Percentiles rank a stretch among this genome's conserved stretches.
Evolutionary conservation across 768 basidiomycete species (phyloP).

Genomic region (Pleurotus platypus): DNA sequence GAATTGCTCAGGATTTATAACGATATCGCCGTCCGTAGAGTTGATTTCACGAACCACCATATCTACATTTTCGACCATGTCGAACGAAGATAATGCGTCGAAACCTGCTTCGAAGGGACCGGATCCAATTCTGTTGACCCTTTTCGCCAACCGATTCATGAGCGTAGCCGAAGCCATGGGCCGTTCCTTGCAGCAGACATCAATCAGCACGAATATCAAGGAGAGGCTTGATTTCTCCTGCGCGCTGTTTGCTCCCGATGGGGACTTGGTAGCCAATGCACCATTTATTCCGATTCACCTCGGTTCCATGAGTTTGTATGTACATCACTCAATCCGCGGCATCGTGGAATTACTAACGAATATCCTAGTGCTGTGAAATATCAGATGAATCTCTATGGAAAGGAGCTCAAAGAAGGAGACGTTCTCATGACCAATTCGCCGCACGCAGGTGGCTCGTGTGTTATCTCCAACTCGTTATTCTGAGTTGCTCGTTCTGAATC

Average conservation of each 20-base stretch:
- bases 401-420: slow-evolving; percentile 80
- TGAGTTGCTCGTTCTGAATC: background rate
- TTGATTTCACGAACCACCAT: too few relatives aligned
- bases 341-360: background rate
- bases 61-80: background rate
- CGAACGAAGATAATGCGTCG: slow-evolving; percentile 9
- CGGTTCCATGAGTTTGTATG: slow-evolving; percentile 89
- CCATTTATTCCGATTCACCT: slow-evolving; percentile 88
- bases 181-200: slow-evolving; percentile 82
- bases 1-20: too few relatives aligned
- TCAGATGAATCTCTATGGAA: slow-evolving; percentile 77
- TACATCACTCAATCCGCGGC: slow-evolving; percentile 11
- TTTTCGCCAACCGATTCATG: slow-evolving; percentile 98
- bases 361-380: slow-evolving; percentile 73
- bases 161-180: slow-evolving; percentile 97
- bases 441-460: slow-evolving; percentile 83
- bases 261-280: slow-evolving; percentile 92
- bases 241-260: slow-evolving; percentile 92
- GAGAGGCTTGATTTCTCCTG: slow-evolving; percentile 95
- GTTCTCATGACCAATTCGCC: slow-evolving; percentile 93
- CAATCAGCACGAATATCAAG: slow-evolving; percentile 94
- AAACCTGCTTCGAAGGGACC: slow-evolving; percentile 40
- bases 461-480: slow-evolving; percentile 16
- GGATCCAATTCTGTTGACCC: slow-evolving; percentile 84
- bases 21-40: too few relatives aligned